These are phyloP conservation scores for Austropuccinia psidii DNA, from an alignment of 1,284 basidiomycete species.

Conservation along the genomic window DNA sequence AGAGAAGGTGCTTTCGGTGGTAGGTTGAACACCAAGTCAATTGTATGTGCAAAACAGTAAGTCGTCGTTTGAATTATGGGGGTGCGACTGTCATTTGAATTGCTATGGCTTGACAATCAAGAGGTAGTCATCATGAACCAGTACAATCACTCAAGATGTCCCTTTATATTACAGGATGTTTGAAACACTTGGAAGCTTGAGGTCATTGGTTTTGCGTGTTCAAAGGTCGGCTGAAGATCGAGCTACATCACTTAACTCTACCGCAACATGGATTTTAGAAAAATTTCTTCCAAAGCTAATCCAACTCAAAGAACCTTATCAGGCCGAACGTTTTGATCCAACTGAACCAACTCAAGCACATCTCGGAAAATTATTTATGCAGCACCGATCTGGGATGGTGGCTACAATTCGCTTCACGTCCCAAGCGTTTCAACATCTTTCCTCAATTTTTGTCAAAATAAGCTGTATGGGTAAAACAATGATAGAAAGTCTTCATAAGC, in stretches of 20 bases:
- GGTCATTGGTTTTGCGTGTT: background rate
- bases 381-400: constrained; percentile 1
- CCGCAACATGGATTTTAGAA: background rate
- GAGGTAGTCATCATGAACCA: no score
- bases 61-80: background rate
- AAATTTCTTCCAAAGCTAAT: background rate
- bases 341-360: constrained; percentile 2
- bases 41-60: constrained; percentile 9
- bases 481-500: constrained; percentile 21
- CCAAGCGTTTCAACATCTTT: background rate
- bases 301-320: constrained; percentile 18
- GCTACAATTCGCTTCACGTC: constrained; percentile 9
- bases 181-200: constrained; percentile 4
- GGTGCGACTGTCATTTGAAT: no score
- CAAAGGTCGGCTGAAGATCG: background rate
- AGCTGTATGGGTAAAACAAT: constrained; percentile 22
- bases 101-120: no score
- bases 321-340: constrained; percentile 18
- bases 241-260: background rate
- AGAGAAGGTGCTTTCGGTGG: constrained; percentile 36
- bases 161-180: constrained; percentile 15
- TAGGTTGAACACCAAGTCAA: constrained; percentile 22
- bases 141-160: background rate
- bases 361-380: background rate
- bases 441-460: background rate